A percentile compares a stretch with the other conserved stretches of the same genome.
phyloP scores from a whole-genome alignment of 2,329 filamentous ascomycete species.

The Juglanconis juglandina region DNA sequence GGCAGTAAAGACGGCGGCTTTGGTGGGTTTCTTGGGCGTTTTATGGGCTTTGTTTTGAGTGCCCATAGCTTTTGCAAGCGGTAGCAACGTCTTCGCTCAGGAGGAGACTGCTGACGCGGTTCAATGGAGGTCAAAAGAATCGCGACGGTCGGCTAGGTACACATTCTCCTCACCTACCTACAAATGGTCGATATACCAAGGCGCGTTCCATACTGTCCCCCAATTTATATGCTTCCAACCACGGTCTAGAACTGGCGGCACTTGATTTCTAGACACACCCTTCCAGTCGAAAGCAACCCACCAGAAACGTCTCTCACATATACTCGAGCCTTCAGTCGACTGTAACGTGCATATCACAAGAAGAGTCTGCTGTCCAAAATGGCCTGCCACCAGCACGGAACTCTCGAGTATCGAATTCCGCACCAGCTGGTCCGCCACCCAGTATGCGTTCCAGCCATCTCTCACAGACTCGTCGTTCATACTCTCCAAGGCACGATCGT shows the following conservation, averaged over 20 bases:
- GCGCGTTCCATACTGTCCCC: not conserved
- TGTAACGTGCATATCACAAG: not conserved
- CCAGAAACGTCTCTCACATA: not conserved
- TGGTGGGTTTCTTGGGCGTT: no score
- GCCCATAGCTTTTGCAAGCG: no score
- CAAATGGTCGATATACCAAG: no score
- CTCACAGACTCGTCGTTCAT: conserved; percentile 11
- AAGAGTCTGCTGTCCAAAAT: not conserved
- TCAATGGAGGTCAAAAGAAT: no score
- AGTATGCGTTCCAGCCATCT: conserved; percentile 5
- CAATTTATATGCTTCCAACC: not conserved
- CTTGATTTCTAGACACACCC: not conserved
- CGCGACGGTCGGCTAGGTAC: no score
- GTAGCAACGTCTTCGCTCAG: no score
- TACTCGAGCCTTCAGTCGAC: not conserved
- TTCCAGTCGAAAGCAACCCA: not conserved
- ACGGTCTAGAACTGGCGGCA: not conserved
- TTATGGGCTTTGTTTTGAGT: no score
- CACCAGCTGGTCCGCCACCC: not conserved
- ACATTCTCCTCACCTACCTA: no score
- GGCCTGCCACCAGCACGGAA: not conserved
- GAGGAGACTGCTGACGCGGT: no score
- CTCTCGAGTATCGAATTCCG: not conserved
- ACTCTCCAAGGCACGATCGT: conserved; percentile 1
- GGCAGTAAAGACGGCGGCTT: no score